Base-by-base conservation (phyloP, 148 eudicot genomes). In the Camellia granthamiana region DNA sequence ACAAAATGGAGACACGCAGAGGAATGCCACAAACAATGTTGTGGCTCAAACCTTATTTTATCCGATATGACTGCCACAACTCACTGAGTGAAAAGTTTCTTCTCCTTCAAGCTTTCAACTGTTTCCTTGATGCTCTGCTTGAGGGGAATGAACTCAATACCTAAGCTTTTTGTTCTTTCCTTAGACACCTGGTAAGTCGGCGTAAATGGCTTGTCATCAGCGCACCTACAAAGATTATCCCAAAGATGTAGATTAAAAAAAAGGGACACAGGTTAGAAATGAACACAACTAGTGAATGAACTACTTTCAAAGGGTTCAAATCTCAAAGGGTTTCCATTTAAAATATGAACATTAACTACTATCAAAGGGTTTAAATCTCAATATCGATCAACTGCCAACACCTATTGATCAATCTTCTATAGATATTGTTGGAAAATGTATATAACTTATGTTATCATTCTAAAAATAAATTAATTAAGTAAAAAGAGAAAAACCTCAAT, bases 81-180 rank as follows among this genome's bases (percentile, higher is more conserved):
- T 72, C 42, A 72, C 11, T 4, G 15, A 6, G 38, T 51, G 75
- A 86, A 75, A 23, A 91, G 82, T 44, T 85, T 78, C 87, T 90
- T 93, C 87, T 86, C 92, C 80, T 87, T 87, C 77, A 93, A 83
- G 88, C 87, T 85, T 14, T 90, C 93, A 16, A 91, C 86, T 56
- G 92, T 91, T 59, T 91, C 97, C 86, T 85, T 91, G 66, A 93
- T 67, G 69, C 88, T 85, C 21, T 73, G 79, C 69, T 81, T 76
- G 8, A 93, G 82, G 67, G 92, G 88, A 56, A 64, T 88, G 86
- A 76, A 93, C 15, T 86, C 78, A 19, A 93, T 85, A 59, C 97
- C 94, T 70, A 93, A 84, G 62, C 85, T 83, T 77, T 82, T 81
- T 23, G 86, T 75, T 75, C 79, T 91, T 14, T 89, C 91, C 82